Evolutionary conservation across 257 asterid species (phyloP).

Genomic region (Craterostigma plantagineum): DNA sequence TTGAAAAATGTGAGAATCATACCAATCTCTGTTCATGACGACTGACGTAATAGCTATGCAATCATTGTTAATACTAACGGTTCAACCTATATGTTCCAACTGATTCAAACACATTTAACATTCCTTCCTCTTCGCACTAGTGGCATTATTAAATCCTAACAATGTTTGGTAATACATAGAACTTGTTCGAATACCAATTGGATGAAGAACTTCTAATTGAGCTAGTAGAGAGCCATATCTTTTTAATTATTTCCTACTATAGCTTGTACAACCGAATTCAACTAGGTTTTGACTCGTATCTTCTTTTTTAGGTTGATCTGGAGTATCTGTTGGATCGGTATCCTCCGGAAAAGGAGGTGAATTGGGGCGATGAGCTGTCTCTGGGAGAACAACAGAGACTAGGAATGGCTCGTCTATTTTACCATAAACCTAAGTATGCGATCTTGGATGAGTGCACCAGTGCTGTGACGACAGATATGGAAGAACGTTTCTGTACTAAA

Average conservation of each 20-base stretch:
- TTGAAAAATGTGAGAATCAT: conserved; percentile 65
- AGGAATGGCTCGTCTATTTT: conserved; percentile 99
- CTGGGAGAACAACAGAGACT: conserved; percentile 96
- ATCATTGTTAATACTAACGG: no score
- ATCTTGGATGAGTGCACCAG: conserved; percentile 97
- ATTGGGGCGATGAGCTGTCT: conserved; percentile 97
- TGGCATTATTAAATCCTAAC: no score
- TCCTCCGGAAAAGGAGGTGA: conserved; percentile 88
- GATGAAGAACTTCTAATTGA: no score
- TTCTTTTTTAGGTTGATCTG: conserved; percentile 66
- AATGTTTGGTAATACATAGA: no score
- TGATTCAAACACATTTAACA: no score
- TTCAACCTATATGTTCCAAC: no score
- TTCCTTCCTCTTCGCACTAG: no score
- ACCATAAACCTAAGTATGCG: conserved; percentile 95
- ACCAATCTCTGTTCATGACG: neutral
- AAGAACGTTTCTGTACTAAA: conserved; percentile 88
- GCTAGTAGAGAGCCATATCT: neutral
- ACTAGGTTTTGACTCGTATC: conserved; percentile 6
- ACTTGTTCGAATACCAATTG: no score
- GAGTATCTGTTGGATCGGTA: conserved; percentile 90
- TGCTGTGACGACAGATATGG: conserved; percentile 99
- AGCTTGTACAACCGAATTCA: conserved; percentile 2
- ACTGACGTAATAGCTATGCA: neutral
- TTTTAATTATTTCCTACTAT: neutral